Evolutionary conservation across 2,329 filamentous ascomycete species (phyloP), one percentile per base, ranked within the genome.

Genomic region (Trichoderma sp.): DNA sequence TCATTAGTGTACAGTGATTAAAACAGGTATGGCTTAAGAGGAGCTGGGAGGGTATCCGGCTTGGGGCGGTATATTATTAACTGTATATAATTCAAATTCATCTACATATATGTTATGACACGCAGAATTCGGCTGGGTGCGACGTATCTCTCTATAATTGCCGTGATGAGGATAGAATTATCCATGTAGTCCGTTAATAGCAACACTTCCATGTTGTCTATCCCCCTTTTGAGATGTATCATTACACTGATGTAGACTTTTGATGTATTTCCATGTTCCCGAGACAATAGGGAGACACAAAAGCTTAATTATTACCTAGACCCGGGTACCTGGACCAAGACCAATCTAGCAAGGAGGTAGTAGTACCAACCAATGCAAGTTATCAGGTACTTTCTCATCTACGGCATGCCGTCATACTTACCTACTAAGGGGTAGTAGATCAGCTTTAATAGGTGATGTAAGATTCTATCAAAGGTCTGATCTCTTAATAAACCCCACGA

Each of bases 51-150:
- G 65, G 12, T 39, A 69, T 60, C 47, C 26, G 30, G 65, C 56
- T 60, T 69, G 26, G 53, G 18, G 65, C 36, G 56, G n/a, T 15
- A 66, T 28, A 12, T 60, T 39, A 57, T 60, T 60, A 34, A 53
- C 30, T 69, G 58, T 69, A 69, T 69, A 69, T 68, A 24, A 57
- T 51, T 51, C 32, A 14, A 30, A 68, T 58, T 68, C 65, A 11
- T 12, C 43, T 24, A 65, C 9, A 53, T 61, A 36, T 26, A 61
- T 61, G 9, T 15, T 14, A 61, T 36, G 32, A 21, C 58, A 26
- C 2, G n/a, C 43, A 6, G 2, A 2, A 26, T 14, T 15, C 9
- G 9, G 5, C 18, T 3, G 18, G 3, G 6, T 30, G 53, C 12
- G 0, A 6, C 7, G 12, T 34, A 12, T 24, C 28, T 21, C 18